Base-by-base conservation (phyloP, 139 green algal species). In the Pleodorina starrii region DNA sequence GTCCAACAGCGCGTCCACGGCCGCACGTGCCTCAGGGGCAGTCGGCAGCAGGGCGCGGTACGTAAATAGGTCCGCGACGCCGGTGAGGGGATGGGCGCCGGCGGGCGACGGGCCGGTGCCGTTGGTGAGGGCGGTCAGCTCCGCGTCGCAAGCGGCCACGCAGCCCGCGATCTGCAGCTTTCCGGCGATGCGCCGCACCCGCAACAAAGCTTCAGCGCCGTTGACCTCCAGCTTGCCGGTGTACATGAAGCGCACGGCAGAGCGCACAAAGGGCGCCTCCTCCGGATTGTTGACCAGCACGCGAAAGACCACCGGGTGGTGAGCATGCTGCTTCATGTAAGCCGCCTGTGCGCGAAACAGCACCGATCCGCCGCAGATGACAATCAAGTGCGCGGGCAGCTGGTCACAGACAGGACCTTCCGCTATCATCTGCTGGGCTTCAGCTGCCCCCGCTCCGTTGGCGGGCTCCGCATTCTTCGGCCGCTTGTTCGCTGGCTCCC, bases 171-270 rank as follows among this genome's bases (percentile, higher is more conserved):
- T 35, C 9, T 21, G 25, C 35, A 76, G 68, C 9, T 48, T 48
- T 7, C 7, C 63, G 29, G 29, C 27, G 35, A 48, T 32, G 25
- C 68, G 68, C 35, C 32, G 68, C 68, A 76, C 35, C 25, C 5
- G 12, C 1, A 48, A 35, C 35, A 76, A 11, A 17, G 14, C 35
- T 6, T 32, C 7, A 2, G 35, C 35, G 2, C 35, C 36, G 32
- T 36, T 48, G 68, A 23, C 35, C 5, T 76, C 68, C 10, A 76
- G 11, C 35, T 48, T 46, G 68, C 36, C 68, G 6, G 68, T 76
- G 68, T 76, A 76, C 25, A 46, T 76, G 68, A 76, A 76, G 36
- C 68, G 68, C 5, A 76, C 25, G 35, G 68, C 68, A 19, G 35
- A 21, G 11, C 3, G 32, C 25, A 35, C 36, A 35, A 29, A 27